Conservation (phyloP, 371 early-diverging fungal species). For the Dipsacomyces acuminosporus region DNA sequence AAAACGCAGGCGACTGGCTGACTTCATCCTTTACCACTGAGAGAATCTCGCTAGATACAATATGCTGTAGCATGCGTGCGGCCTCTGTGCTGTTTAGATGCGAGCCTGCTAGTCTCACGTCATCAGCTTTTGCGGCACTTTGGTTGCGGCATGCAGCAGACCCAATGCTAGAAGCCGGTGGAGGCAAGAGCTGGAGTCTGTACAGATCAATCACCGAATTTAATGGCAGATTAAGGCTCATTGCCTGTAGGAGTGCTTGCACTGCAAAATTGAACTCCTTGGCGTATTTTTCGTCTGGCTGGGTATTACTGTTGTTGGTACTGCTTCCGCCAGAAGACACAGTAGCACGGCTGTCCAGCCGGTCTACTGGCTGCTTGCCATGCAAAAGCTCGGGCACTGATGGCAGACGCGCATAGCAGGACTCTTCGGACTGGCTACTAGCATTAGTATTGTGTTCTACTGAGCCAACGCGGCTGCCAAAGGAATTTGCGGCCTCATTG, state of each 20-base stretch:
- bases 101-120: conserved; percentile 32
- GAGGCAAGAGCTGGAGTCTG: conserved; percentile 22
- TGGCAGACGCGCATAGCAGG: not conserved
- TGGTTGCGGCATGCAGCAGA: too few relatives aligned
- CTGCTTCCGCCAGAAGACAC: not conserved
- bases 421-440: not conserved
- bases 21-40: conserved; percentile 44
- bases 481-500: conserved; percentile 14
- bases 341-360: not conserved
- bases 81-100: conserved; percentile 19
- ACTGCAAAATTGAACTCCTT: conserved; percentile 37
- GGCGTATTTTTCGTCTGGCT: conserved; percentile 26
- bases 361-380: too few relatives aligned
- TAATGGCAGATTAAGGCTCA: conserved; percentile 37
- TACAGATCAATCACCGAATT: conserved; percentile 33
- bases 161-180: too few relatives aligned
- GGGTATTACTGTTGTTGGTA: not conserved
- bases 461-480: conserved; percentile 19
- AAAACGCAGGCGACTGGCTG: conserved; percentile 44
- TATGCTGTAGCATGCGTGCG: conserved; percentile 39
- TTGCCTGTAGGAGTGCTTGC: conserved; percentile 41
- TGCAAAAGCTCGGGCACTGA: not conserved
- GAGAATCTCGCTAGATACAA: conserved; percentile 41
- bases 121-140: too few relatives aligned
- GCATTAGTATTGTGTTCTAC: too few relatives aligned